Conservation (phyloP, 495 filamentous ascomycete species). For the Xylaria cubensis region DNA sequence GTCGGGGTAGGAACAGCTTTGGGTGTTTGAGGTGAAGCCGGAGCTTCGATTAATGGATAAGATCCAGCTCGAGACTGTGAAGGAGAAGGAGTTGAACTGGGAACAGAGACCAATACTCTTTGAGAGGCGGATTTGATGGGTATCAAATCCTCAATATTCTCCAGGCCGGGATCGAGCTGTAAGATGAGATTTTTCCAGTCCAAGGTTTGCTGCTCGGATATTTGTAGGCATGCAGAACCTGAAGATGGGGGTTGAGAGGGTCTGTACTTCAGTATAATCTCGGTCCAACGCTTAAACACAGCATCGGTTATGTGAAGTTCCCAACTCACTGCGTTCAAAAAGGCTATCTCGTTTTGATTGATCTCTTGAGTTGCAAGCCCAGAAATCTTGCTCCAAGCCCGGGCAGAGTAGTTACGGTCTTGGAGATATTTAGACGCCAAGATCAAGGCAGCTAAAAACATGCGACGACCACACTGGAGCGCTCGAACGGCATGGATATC, state of each 20-base stretch:
- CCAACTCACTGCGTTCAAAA: constrained; percentile 90
- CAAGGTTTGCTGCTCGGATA: constrained; percentile 54
- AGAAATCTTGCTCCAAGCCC: constrained; percentile 98
- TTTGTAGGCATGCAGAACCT: constrained; percentile 50
- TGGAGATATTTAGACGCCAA: constrained; percentile 96
- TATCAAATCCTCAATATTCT: constrained; percentile 62
- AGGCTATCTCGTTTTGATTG: constrained; percentile 95
- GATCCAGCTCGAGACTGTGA: constrained; percentile 34
- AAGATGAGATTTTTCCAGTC: constrained; percentile 81
- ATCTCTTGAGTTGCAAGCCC: constrained; percentile 89
- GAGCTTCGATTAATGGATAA: background rate
- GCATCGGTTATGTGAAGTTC: constrained; percentile 89
- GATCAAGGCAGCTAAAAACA: constrained; percentile 94
- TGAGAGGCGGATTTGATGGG: constrained; percentile 37
- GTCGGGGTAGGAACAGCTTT: constrained; percentile 56
- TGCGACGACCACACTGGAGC: constrained; percentile 94
- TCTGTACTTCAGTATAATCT: constrained; percentile 86
- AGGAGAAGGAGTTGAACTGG: constrained; percentile 42
- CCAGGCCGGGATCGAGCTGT: constrained; percentile 77
- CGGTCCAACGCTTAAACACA: constrained; percentile 89
- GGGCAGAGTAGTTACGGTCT: constrained; percentile 95
- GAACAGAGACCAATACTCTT: constrained; percentile 41
- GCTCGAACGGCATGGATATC: constrained; percentile 76
- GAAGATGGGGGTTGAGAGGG: constrained; percentile 69
- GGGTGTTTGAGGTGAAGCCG: constrained; percentile 55